Evolutionary conservation across 1,284 basidiomycete genomes (phyloP).

Genomic region (Ustilago xerochloae): DNA sequence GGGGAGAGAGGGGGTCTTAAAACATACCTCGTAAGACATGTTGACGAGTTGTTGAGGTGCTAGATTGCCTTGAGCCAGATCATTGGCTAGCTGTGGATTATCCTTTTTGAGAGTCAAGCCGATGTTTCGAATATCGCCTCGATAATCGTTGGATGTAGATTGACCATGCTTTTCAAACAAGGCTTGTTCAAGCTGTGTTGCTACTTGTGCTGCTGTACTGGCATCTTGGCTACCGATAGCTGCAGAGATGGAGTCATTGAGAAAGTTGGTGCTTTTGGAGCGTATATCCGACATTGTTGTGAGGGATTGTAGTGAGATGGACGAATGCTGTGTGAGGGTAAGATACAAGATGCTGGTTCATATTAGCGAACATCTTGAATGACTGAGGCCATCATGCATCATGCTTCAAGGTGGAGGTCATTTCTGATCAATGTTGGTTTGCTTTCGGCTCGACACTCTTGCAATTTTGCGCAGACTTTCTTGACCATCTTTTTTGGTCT

Average conservation of each 20-base stretch:
- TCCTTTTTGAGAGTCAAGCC: constrained; percentile 47
- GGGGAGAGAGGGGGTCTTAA: background rate
- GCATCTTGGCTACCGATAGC: constrained; percentile 23
- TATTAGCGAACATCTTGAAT: no score
- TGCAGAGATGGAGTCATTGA: constrained; percentile 32
- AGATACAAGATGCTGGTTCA: no score
- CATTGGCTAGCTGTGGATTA: constrained; percentile 35
- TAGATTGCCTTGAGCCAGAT: constrained; percentile 11
- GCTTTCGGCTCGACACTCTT: no score
- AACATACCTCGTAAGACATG: constrained; percentile 36
- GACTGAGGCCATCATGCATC: background rate
- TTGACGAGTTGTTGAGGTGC: constrained; percentile 21
- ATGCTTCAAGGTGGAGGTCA: constrained; percentile 22
- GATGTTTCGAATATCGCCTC: constrained; percentile 31
- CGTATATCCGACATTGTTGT: constrained; percentile 38
- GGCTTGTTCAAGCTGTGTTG: constrained; percentile 36
- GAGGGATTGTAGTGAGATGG: background rate
- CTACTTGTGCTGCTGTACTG: constrained; percentile 6
- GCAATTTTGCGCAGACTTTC: background rate
- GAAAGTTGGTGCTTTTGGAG: constrained; percentile 31
- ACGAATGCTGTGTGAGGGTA: background rate
- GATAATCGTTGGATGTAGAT: constrained; percentile 44
- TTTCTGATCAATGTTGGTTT: no score
- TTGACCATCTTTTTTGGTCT: no score
- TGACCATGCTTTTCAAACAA: constrained; percentile 27